phyloP scores from a whole-genome alignment of 1,284 basidiomycete species.

The Ganoderma boninense region DNA sequence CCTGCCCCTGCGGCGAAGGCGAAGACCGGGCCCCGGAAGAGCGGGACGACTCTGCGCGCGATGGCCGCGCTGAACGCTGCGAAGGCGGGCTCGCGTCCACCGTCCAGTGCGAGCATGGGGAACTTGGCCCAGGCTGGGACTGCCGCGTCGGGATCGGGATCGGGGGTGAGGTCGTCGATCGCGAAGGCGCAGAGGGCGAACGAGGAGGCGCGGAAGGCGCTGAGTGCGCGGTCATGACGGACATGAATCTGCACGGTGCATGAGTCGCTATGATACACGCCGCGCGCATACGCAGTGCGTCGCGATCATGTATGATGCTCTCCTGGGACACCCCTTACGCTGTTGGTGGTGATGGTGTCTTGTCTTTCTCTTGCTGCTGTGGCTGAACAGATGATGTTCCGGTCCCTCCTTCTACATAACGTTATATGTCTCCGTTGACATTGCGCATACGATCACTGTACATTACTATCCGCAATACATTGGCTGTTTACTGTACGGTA shows the following conservation, averaged over 20 bases:
- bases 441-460: slow-evolving; percentile 21
- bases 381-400: slow-evolving; percentile 17
- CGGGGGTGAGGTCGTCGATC: slow-evolving; percentile 47
- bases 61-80: slow-evolving; percentile 71
- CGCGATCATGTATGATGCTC: neutral
- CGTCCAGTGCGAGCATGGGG: neutral
- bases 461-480: slow-evolving; percentile 10
- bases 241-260: neutral
- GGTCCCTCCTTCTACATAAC: slow-evolving; percentile 10
- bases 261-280: neutral
- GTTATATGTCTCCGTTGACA: slow-evolving; percentile 21
- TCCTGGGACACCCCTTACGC: slow-evolving; percentile 25
- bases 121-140: slow-evolving; percentile 11
- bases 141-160: neutral
- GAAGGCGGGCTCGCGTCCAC: slow-evolving; percentile 38
- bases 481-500: neutral
- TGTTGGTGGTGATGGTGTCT: slow-evolving; percentile 17
- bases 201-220: slow-evolving; percentile 60
- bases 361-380: slow-evolving; percentile 13
- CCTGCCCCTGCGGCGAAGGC: slow-evolving; percentile 7
- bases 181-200: slow-evolving; percentile 54
- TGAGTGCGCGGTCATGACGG: slow-evolving; percentile 36
- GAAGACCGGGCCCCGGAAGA: slow-evolving; percentile 38
- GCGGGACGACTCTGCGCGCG: slow-evolving; percentile 61
- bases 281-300: neutral